Evolutionary conservation across 192 early-diverging fungal genomes (phyloP).

Genomic region (Podochytrium sp.): DNA sequence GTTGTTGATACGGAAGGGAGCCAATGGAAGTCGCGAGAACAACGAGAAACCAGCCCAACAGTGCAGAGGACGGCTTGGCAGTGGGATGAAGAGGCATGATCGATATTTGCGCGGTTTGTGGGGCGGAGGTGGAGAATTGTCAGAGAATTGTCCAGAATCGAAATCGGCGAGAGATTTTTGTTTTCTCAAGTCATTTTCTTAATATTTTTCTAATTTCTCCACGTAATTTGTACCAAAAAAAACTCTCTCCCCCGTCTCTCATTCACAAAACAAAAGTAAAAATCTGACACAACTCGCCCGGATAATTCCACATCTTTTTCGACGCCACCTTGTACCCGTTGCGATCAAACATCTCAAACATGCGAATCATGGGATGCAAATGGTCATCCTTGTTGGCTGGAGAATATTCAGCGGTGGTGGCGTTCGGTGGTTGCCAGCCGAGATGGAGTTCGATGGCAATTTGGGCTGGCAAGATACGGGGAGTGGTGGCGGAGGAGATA

Average conservation of each 20-base stretch:
- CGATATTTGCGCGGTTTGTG: too few relatives aligned
- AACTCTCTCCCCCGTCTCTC: too few relatives aligned
- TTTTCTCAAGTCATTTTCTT: too few relatives aligned
- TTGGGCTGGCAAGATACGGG: background rate
- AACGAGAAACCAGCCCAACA: slow-evolving; percentile 4
- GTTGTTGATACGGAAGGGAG: slow-evolving; percentile 5
- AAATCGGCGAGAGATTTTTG: too few relatives aligned
- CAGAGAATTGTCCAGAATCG: too few relatives aligned
- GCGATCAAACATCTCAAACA: background rate
- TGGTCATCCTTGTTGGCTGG: background rate
- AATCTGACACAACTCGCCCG: background rate
- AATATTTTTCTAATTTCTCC: too few relatives aligned
- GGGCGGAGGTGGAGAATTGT: too few relatives aligned
- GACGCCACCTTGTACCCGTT: background rate
- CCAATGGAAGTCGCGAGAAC: background rate
- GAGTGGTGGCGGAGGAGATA: too few relatives aligned
- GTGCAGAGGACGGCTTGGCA: too few relatives aligned
- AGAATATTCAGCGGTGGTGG: background rate
- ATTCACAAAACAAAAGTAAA: too few relatives aligned
- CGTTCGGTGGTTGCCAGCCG: background rate
- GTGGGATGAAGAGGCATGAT: too few relatives aligned
- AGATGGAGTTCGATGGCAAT: background rate
- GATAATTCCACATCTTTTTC: background rate
- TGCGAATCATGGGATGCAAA: background rate
- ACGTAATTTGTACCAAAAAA: too few relatives aligned